Base-by-base conservation (phyloP, 208 protist genomes). In the Leishmania mexicana region DNA sequence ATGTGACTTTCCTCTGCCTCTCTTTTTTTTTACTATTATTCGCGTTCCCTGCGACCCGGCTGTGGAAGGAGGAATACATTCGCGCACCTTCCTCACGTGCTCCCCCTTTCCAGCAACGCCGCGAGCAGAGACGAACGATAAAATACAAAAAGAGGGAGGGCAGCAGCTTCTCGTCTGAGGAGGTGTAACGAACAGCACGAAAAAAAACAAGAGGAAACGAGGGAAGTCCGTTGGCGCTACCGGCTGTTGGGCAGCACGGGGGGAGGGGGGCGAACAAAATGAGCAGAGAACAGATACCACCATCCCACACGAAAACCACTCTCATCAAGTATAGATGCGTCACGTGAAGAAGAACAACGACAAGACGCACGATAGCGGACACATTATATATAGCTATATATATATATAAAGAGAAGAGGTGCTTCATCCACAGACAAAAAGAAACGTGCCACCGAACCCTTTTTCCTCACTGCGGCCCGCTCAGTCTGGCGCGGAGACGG, bases 401-500 rank as follows among this genome's bases (percentile, higher is more conserved):
- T 35, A 35, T 35, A 35, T 35, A 35, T 35, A 35, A 0, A 35
- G 31, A 19, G 45, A 5, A 19, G 65, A 15, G 11, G 7, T 1
- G 58, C 28, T 10, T 64, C 6, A 17, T 28, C 58, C 58, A 35
- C 58, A 64, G 58, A 31, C 11, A 47, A 28, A 76, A 54, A 62
- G 3, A 24, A 51, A 54, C 4, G 13, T 24, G 31, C 24, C n/a
- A 54, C n/a, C 8, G 24, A 24, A 28, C 4, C 71, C 5, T 19
- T 0, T 24, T 40, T 35, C 8, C 24, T 13, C 45, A 28, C 47
- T 35, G 28, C 31, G 13, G 35, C 60, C 38, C 38, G 38, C n/a
- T 68, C 53, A 85, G 19, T 85, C 82, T 19, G 82, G 74, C 5
- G 78, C 77, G n/a, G 72, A 64, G 3, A 81, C 81, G 4, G 62